These are phyloP conservation scores for Beauveria australis DNA, from an alignment of 2,329 filamentous ascomycete genomes.

Conservation along the genomic window DNA sequence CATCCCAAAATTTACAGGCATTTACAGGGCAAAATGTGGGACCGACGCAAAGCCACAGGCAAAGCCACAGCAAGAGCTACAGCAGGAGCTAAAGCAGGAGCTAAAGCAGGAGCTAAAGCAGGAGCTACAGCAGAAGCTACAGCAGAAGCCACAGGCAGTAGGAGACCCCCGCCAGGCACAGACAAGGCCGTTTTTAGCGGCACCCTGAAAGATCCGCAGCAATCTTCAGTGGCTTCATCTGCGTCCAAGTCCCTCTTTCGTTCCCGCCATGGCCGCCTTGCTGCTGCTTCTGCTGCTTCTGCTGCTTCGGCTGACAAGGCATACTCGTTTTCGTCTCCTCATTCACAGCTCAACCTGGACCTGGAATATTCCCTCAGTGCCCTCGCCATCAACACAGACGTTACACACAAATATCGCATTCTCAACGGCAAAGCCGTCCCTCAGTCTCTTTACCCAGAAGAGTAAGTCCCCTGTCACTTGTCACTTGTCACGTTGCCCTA, in stretches of 20 bases:
- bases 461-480: conserved; percentile 5
- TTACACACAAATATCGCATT: conserved; percentile 23
- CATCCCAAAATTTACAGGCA: background rate
- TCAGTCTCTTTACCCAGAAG: conserved; percentile 15
- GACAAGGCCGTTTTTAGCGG: background rate
- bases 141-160: background rate
- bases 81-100: too few relatives aligned
- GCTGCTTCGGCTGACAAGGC: background rate
- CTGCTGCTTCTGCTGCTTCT: background rate
- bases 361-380: conserved; percentile 22
- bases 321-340: conserved; percentile 1
- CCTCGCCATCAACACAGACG: conserved; percentile 20
- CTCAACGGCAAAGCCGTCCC: conserved; percentile 26
- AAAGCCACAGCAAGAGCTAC: background rate
- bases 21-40: conserved; percentile 13
- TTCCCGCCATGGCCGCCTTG: background rate
- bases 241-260: background rate
- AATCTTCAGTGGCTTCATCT: background rate
- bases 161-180: background rate
- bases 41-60: conserved; percentile 4
- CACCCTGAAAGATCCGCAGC: background rate
- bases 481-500: background rate
- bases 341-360: background rate
- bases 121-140: too few relatives aligned
- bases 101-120: too few relatives aligned